Conservation (phyloP, 2,329 filamentous ascomycete species). For the Aspergillus brasiliensis region DNA sequence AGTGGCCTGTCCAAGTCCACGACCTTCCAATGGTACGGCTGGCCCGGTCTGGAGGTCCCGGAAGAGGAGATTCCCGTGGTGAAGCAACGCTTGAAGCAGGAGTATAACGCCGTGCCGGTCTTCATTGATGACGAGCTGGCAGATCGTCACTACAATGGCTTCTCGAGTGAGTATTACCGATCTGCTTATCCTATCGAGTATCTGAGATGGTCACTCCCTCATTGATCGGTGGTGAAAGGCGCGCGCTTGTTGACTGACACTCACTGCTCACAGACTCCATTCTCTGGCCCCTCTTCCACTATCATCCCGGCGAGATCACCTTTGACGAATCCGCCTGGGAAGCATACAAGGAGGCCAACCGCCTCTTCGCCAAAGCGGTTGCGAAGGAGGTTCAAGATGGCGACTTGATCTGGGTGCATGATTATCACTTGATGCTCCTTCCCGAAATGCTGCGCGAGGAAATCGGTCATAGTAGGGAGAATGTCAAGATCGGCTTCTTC, state of each 20-base stretch:
- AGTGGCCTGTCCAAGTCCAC: slow-evolving; percentile 90
- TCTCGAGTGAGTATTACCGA: slow-evolving; percentile 70
- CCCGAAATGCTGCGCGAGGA: slow-evolving; percentile 94
- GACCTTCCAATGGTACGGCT: slow-evolving; percentile 97
- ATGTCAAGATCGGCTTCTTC: slow-evolving; percentile 98
- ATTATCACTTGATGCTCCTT: slow-evolving; percentile 97
- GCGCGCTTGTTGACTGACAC: slow-evolving; percentile 13
- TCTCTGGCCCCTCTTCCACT: slow-evolving; percentile 98
- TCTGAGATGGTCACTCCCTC: not conserved
- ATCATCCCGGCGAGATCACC: slow-evolving; percentile 96
- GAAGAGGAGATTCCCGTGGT: slow-evolving; percentile 76
- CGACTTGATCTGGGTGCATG: slow-evolving; percentile 96
- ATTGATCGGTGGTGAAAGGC: no score
- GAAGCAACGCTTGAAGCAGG: slow-evolving; percentile 75
- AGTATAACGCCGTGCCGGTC: slow-evolving; percentile 87
- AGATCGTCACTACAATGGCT: slow-evolving; percentile 96
- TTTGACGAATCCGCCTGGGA: slow-evolving; percentile 94
- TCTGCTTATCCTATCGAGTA: not conserved
- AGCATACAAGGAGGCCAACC: slow-evolving; percentile 90
- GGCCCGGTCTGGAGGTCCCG: slow-evolving; percentile 91
- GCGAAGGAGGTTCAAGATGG: slow-evolving; percentile 86
- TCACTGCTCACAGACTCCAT: slow-evolving; percentile 70
- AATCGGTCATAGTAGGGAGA: slow-evolving; percentile 76
- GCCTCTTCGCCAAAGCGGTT: slow-evolving; percentile 85
- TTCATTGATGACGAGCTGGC: slow-evolving; percentile 93